These are phyloP conservation scores for Ampelocalamus luodianensis DNA, from an alignment of 176 grass and related monocot genomes.

Conservation along the genomic window DNA sequence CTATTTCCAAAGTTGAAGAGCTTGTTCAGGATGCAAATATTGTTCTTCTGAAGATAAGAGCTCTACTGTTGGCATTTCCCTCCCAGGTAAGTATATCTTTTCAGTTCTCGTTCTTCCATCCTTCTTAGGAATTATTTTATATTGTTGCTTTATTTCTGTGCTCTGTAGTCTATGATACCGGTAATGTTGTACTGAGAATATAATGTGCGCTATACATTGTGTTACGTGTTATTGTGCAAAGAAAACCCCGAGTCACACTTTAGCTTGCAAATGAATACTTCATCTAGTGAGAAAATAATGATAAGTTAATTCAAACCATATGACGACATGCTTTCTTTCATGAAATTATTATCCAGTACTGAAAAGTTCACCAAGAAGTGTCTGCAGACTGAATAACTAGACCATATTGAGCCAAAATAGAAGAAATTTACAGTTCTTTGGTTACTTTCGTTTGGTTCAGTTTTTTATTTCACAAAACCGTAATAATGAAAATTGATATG, in stretches of 20 bases:
- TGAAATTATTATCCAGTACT: not conserved
- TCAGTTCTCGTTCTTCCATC: conserved; percentile 9
- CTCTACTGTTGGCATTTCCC: conserved; percentile 79
- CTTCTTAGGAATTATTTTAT: conserved; percentile 18
- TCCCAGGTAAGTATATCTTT: conserved; percentile 68
- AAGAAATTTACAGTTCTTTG: not conserved
- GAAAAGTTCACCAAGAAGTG: not conserved
- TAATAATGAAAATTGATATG: not conserved
- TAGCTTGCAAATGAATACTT: not conserved
- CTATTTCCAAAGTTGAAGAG: conserved; percentile 91
- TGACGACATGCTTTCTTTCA: not conserved
- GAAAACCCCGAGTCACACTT: not conserved
- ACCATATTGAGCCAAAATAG: not conserved
- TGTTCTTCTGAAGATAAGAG: conserved; percentile 85
- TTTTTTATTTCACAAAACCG: not conserved
- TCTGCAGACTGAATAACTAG: not conserved
- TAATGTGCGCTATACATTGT: conserved; percentile 6
- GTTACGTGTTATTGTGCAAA: conserved; percentile 25
- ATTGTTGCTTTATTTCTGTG: not conserved
- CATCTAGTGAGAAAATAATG: conserved; percentile 9
- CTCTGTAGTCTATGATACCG: conserved; percentile 3
- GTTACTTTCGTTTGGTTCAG: not conserved
- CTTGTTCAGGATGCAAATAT: conserved; percentile 93
- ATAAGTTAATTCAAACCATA: conserved; percentile 1
- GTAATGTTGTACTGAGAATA: conserved; percentile 27